A percentile compares a stretch with the other conserved stretches of the same genome.
phyloP scores from a whole-genome alignment of 768 basidiomycete genomes.

The Lactifluus rugatus region DNA sequence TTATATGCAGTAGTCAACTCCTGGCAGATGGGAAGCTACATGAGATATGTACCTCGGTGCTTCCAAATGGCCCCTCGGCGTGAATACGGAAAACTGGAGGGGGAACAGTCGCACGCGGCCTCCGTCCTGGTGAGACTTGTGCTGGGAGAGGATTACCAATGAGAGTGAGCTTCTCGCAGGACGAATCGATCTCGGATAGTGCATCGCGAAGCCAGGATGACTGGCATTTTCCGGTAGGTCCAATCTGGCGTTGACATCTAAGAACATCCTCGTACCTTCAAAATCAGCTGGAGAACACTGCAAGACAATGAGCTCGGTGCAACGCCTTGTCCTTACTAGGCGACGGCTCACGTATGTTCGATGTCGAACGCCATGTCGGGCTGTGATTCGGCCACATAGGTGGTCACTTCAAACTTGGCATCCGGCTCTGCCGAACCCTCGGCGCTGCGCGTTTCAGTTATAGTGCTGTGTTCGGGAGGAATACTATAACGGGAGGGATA shows the following conservation, averaged over 20 bases:
- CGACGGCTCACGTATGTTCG: slow-evolving; percentile 43
- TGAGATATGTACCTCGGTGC: slow-evolving; percentile 53
- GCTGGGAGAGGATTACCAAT: slow-evolving; percentile 54
- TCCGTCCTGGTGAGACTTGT: slow-evolving; percentile 16
- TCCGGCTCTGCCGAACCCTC: slow-evolving; percentile 76
- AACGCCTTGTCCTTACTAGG: slow-evolving; percentile 2
- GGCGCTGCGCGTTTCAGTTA: slow-evolving; percentile 34
- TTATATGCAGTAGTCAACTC: slow-evolving; percentile 24
- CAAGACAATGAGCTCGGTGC: too few relatives aligned
- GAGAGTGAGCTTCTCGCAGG: slow-evolving; percentile 78
- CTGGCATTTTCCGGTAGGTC: too few relatives aligned
- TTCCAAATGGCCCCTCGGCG: slow-evolving; percentile 74
- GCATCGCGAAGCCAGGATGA: slow-evolving; percentile 94
- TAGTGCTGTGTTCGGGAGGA: not conserved
- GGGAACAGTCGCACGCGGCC: slow-evolving; percentile 22
- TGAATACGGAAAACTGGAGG: slow-evolving; percentile 72
- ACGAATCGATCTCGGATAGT: slow-evolving; percentile 81
- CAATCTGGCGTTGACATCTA: slow-evolving; percentile 46
- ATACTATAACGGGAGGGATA: not conserved
- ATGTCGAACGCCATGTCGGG: slow-evolving; percentile 73
- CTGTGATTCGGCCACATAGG: slow-evolving; percentile 74
- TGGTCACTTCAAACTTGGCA: slow-evolving; percentile 79
- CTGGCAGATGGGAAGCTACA: not conserved
- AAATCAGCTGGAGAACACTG: slow-evolving; percentile 1
- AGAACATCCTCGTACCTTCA: slow-evolving; percentile 72